Conservation (phyloP, 257 asterid species). For the Linaria vulgaris region DNA sequence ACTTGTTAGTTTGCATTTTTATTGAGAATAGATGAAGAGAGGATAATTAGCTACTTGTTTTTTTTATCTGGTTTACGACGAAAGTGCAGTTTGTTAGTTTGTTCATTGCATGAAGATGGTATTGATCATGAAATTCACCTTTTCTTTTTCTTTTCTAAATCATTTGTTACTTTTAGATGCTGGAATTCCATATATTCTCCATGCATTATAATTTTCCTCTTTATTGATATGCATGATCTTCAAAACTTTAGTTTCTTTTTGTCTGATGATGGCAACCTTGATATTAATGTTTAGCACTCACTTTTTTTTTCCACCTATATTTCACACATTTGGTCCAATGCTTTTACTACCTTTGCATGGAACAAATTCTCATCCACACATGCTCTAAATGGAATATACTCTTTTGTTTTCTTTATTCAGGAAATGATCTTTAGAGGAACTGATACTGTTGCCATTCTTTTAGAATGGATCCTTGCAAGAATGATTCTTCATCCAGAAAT, state of each 20-base stretch:
- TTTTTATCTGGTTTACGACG: too few relatives aligned
- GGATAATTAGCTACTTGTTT: too few relatives aligned
- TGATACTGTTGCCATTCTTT: constrained; percentile 73
- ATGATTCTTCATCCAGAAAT: constrained; percentile 77
- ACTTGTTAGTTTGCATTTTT: too few relatives aligned
- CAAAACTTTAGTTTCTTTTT: constrained; percentile 32
- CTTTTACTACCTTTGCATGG: constrained; percentile 4
- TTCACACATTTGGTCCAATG: not conserved
- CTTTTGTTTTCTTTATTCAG: constrained; percentile 33
- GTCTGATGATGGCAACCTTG: constrained; percentile 32
- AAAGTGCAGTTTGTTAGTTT: too few relatives aligned
- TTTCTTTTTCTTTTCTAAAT: not conserved
- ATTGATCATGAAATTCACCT: not conserved
- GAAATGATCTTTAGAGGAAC: constrained; percentile 87
- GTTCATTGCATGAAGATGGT: not conserved
- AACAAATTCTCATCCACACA: constrained; percentile 14
- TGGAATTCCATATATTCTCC: constrained; percentile 25
- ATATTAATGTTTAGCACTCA: constrained; percentile 15
- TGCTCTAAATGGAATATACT: constrained; percentile 21
- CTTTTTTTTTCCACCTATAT: not conserved
- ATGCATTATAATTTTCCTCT: constrained; percentile 22
- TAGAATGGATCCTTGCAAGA: constrained; percentile 92
- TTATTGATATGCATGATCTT: constrained; percentile 46
- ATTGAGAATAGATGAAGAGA: too few relatives aligned
- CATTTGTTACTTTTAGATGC: constrained; percentile 18